These are phyloP conservation scores for Alternaria arbusti DNA, from an alignment of 2,329 filamentous ascomycete species.

Conservation along the genomic window DNA sequence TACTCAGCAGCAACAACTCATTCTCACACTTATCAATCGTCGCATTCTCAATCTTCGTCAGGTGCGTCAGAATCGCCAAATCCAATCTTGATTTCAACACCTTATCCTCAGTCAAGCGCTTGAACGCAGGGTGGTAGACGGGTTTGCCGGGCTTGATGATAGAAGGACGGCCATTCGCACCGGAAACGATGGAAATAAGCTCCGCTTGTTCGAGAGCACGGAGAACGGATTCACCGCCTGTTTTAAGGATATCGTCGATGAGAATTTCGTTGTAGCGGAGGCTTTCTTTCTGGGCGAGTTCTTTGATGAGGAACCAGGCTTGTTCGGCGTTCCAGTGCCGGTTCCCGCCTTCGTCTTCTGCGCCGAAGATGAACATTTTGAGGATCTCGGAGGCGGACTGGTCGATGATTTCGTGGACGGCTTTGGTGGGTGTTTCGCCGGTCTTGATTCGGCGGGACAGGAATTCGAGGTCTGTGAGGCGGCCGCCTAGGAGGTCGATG, in stretches of 20 bases:
- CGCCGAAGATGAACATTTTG: conserved; percentile 82
- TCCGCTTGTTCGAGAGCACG: conserved; percentile 84
- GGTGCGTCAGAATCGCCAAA: conserved; percentile 70
- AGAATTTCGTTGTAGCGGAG: conserved; percentile 88
- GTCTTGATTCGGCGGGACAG: conserved; percentile 87
- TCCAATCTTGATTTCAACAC: conserved; percentile 74
- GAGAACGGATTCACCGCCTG: conserved; percentile 75
- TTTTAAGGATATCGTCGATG: conserved; percentile 75
- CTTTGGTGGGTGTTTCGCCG: conserved; percentile 80
- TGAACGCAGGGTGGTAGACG: conserved; percentile 85
- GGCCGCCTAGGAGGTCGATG: conserved; percentile 83
- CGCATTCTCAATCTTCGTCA: conserved; percentile 74
- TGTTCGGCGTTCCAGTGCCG: conserved; percentile 82
- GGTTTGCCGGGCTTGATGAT: conserved; percentile 82
- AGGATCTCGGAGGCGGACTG: conserved; percentile 89
- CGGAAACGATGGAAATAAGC: conserved; percentile 76
- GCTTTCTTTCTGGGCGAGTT: conserved; percentile 70
- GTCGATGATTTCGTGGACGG: conserved; percentile 86
- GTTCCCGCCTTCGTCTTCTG: conserved; percentile 59
- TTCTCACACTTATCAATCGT: conserved; percentile 79
- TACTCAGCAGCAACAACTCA: conserved; percentile 75
- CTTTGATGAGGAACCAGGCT: conserved; percentile 87
- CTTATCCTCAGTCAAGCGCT: conserved; percentile 70
- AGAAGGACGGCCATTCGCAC: conserved; percentile 76
- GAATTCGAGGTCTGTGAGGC: conserved; percentile 94